Conservation (phyloP, 768 basidiomycete genomes). For the Hericium erinaceus region DNA sequence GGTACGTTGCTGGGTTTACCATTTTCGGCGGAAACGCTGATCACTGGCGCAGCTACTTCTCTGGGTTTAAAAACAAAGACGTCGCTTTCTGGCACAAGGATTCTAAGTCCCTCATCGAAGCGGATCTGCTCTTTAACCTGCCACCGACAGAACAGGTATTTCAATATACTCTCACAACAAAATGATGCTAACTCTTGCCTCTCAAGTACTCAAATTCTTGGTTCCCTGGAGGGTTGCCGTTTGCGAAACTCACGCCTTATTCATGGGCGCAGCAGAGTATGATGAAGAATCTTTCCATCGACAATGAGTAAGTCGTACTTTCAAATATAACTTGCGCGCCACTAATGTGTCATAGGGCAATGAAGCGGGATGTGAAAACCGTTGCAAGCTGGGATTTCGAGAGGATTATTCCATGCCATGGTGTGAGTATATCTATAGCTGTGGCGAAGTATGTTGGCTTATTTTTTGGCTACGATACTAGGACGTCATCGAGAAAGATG, state of each 20-base stretch:
- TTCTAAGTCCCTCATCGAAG: conserved; percentile 66
- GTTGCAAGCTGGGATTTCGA: conserved; percentile 70
- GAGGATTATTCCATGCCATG: conserved; percentile 68
- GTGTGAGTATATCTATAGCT: conserved; percentile 23
- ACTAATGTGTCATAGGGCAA: conserved; percentile 25
- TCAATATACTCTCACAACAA: neutral
- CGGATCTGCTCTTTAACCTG: conserved; percentile 79
- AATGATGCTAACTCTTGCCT: neutral
- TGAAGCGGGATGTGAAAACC: conserved; percentile 53
- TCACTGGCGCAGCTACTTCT: conserved; percentile 45
- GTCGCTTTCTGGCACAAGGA: conserved; percentile 72
- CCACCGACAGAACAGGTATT: conserved; percentile 66
- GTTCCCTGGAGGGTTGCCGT: conserved; percentile 3
- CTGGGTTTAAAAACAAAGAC: conserved; percentile 68
- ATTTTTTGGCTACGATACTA: conserved; percentile 3
- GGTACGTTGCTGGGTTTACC: conserved; percentile 10
- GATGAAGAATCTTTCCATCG: conserved; percentile 3
- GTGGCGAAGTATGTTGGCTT: neutral
- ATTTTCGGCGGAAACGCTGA: too few species aligned
- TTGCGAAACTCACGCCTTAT: neutral
- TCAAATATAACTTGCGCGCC: neutral
- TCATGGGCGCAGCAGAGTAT: neutral
- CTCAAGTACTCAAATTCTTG: neutral
- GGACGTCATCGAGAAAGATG: conserved; percentile 42
- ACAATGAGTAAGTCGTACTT: neutral